Base-by-base conservation (phyloP, 495 filamentous ascomycete species). In the Platismatia glauca region DNA sequence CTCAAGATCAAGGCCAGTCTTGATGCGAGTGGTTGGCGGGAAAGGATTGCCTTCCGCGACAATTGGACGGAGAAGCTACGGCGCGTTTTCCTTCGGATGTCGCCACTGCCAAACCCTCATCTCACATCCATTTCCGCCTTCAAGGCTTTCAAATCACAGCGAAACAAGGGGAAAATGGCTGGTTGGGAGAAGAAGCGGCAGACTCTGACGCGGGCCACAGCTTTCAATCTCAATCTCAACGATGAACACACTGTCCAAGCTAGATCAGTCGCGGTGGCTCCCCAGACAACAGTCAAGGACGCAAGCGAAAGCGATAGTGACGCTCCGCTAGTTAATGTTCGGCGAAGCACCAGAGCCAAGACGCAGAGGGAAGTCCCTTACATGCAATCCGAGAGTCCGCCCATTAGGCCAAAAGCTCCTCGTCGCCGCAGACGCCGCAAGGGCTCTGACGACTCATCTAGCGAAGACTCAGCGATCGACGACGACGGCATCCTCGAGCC, bases 1-100 rank as follows among this genome's bases (percentile, higher is more conserved):
- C 74, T 96, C 27, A 76, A 78, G 7, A 80, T 96, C 34, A 86
- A 86, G 61, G 83, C 85, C 33, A 90, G 89, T 65, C 73, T 96
- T 33, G 78, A 85, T 59, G 68, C 66, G 55, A 68, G 66, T 15
- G 82, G 82, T 24, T 94, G 89, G 88, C 86, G 89, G 56, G 85
- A 91, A 64, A 82, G 91, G 34, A 87, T 85, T 11, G 78, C 77
- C 7, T 85, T 95, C 63, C 81, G 90, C 31, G 83, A 87, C 63
- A 81, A 81, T 63, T 92, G 90, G 87, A 85, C 84, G 33, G 76
- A 78, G 12, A 82, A 77, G 52, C 74, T 95, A 20, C 76, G 81
- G 41, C 73, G 72, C 15, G 81, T 88, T 0, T 95, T 92, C 69
- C 78, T 87, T 29, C 76, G 88, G 16, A 77, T 76, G 24, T 71